phyloP scores from a whole-genome alignment of 306 rosid genomes.

The Inga laurina region DNA sequence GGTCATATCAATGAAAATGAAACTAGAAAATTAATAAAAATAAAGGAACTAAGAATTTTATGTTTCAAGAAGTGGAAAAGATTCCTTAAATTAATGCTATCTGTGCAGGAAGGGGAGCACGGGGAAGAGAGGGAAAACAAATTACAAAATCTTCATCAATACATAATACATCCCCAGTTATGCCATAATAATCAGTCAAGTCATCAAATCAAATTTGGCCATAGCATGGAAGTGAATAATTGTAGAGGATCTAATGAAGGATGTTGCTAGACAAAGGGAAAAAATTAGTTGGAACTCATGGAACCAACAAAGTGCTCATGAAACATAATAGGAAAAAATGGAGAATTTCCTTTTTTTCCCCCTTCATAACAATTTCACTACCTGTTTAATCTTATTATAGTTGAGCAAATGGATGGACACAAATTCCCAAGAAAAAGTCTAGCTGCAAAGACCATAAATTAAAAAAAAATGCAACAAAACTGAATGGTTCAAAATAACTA shows the following conservation, averaged over 20 bases:
- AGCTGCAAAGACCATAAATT: too few species aligned
- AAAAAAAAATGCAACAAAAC: not conserved
- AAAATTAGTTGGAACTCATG: not conserved
- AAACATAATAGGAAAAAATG: slow-evolving; percentile 11
- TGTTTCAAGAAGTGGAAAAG: too few species aligned
- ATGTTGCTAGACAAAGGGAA: not conserved
- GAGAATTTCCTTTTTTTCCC: not conserved
- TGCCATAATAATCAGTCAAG: not conserved
- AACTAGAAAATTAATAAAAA: too few species aligned
- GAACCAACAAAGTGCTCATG: too few species aligned
- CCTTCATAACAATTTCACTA: not conserved
- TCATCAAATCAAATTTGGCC: not conserved
- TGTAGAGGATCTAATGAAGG: not conserved
- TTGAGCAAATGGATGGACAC: not conserved
- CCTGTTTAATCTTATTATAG: not conserved
- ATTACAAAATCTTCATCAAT: not conserved
- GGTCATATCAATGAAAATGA: too few species aligned
- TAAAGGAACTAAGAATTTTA: too few species aligned
- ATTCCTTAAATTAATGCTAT: too few species aligned
- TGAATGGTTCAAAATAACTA: not conserved
- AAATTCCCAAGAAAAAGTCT: slow-evolving; percentile 3
- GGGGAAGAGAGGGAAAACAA: too few species aligned
- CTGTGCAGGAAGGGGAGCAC: too few species aligned
- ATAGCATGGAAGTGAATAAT: not conserved
- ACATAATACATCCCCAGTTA: not conserved